These are phyloP conservation scores for Penicillium coprophilum DNA, from an alignment of 495 filamentous ascomycete genomes.

Conservation along the genomic window DNA sequence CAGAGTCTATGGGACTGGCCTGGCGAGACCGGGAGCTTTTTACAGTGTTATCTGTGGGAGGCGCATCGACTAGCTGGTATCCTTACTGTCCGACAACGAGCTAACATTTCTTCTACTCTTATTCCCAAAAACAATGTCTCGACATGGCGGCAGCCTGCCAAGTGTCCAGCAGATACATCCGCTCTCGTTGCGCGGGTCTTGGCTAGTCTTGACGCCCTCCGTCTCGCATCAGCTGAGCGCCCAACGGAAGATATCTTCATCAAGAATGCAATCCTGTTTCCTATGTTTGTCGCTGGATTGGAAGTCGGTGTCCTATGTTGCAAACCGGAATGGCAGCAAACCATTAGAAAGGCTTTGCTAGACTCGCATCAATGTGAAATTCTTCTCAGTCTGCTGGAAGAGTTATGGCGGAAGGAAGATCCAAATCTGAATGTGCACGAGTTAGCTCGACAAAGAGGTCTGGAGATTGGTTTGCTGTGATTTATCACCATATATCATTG, in stretches of 20 bases:
- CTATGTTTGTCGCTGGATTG: slow-evolving; percentile 29
- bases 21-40: slow-evolving; percentile 28
- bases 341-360: slow-evolving; percentile 16
- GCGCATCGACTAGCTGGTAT: slow-evolving; percentile 37
- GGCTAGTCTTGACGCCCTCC: slow-evolving; percentile 34
- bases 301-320: slow-evolving; percentile 23
- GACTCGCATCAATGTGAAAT: slow-evolving; percentile 19
- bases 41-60: slow-evolving; percentile 40
- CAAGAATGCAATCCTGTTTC: slow-evolving; percentile 33
- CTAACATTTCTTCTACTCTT: neutral
- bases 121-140: neutral
- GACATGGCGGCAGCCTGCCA: slow-evolving; percentile 10
- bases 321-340: slow-evolving; percentile 24
- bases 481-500: neutral
- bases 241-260: slow-evolving; percentile 24
- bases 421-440: slow-evolving; percentile 18
- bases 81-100: slow-evolving; percentile 20
- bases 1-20: slow-evolving; percentile 40
- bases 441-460: slow-evolving; percentile 23
- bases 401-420: slow-evolving; percentile 27
- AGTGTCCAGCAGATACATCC: slow-evolving; percentile 19
- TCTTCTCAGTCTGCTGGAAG: slow-evolving; percentile 31
- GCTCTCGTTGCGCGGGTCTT: slow-evolving; percentile 32
- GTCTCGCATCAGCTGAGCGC: slow-evolving; percentile 23
- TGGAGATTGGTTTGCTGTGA: slow-evolving; percentile 36